A percentile compares a stretch with the other conserved stretches of the same genome.
Evolutionary conservation across 106 monocot genomes (phyloP).

Genomic region (Amphibolis antarctica): DNA sequence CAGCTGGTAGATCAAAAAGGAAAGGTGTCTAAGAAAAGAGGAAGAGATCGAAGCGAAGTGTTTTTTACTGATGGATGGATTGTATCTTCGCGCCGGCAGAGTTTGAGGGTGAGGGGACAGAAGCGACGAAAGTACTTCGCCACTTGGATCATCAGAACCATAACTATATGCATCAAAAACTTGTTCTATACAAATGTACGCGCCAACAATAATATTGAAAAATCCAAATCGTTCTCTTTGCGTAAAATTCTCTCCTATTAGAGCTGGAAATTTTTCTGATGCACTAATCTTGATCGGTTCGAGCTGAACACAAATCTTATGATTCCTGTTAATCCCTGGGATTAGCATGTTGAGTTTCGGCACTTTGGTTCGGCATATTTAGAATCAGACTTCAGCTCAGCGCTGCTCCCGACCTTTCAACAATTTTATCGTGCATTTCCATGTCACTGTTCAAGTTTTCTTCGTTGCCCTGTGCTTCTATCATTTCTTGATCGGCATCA

Average conservation of each 20-base stretch:
- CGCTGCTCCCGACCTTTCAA: background rate
- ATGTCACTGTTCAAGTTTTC: slow-evolving; percentile 16
- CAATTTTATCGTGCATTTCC: slow-evolving; percentile 43
- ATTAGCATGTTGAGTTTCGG: background rate
- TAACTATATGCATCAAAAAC: too few species aligned
- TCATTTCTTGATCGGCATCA: slow-evolving; percentile 77
- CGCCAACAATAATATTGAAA: background rate
- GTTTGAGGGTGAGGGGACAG: too few species aligned
- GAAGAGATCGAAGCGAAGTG: too few species aligned
- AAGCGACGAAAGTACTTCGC: too few species aligned
- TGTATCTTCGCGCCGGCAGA: too few species aligned
- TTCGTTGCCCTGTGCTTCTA: slow-evolving; percentile 47
- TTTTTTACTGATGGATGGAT: too few species aligned
- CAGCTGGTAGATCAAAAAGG: too few species aligned
- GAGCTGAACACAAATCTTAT: background rate
- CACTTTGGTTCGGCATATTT: background rate
- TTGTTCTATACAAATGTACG: too few species aligned
- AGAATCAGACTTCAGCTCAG: slow-evolving; percentile 3
- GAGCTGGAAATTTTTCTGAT: background rate
- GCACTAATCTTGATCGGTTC: background rate
- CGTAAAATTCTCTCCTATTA: background rate
- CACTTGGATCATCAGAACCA: too few species aligned
- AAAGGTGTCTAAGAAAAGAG: too few species aligned
- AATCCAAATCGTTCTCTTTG: background rate
- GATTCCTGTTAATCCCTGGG: background rate